phyloP scores from a whole-genome alignment of 208 protist species.

The Crithidia sp. region DNA sequence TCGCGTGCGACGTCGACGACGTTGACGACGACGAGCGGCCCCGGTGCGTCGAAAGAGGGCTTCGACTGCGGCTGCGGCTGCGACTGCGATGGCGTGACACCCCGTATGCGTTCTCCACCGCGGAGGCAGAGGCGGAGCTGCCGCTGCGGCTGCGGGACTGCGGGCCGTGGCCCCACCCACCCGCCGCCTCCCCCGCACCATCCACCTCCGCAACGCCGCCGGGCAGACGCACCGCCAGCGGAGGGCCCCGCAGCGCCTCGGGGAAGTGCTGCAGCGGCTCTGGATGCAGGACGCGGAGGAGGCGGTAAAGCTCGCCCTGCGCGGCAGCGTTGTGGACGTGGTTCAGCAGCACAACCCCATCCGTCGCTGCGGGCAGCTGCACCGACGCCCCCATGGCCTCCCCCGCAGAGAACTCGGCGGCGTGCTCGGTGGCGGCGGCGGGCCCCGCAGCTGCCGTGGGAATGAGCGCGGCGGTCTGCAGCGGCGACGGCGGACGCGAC shows the following conservation, averaged over 20 bases:
- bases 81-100: neutral
- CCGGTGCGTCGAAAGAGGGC: neutral
- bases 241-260: constrained; percentile 12
- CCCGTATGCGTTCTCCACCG: no score
- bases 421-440: neutral
- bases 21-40: neutral
- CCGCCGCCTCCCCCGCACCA: neutral
- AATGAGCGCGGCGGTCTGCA: neutral
- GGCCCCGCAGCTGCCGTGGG: neutral
- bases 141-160: neutral
- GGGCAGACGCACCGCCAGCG: constrained; percentile 14
- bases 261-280: constrained; percentile 20
- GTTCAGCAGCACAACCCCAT: constrained; percentile 21
- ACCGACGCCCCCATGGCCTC: neutral
- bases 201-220: neutral
- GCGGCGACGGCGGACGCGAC: neutral
- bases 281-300: constrained; percentile 12
- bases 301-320: constrained; percentile 28
- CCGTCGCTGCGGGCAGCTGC: constrained; percentile 12
- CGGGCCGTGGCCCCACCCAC: neutral
- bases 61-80: constrained; percentile 3
- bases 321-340: constrained; percentile 10
- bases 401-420: neutral
- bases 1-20: constrained; percentile 4
- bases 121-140: neutral